Evolutionary conservation across 2,329 filamentous ascomycete species (phyloP), one percentile per base, ranked within the genome.

Genomic region (Macrophomina phaseolina): DNA sequence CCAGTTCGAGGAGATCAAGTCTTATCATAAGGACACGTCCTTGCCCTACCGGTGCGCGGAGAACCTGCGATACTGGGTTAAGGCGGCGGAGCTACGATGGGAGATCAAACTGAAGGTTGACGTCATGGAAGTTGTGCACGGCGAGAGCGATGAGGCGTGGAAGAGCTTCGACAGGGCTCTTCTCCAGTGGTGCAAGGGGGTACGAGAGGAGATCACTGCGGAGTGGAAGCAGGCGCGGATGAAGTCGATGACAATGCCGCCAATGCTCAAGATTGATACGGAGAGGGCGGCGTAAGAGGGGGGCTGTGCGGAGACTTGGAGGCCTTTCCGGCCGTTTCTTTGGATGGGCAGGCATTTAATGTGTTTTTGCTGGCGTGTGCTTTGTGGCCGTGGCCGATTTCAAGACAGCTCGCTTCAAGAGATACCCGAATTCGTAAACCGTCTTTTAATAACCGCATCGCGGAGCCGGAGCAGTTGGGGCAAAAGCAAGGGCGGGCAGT

Each of bases 21-120:
- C 87, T 9, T 97, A 91, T 78, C 95, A 98, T 77, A 90, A 89
- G n/a, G 93, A 99, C 78, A 94, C 95, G 9, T 90, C 89, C 68
- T 98, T 98, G 80, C 95, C 95, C 0, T 99, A 99, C 78, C 90
- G 95, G 58, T 90, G 90, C 69, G 93, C 94, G 3, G 95, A 99
- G 72, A 99, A 99, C 77, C 84, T 99, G 69, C 88, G 93, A 48
- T 99, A 91, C 83, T 99, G 95, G 94, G 87, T 91, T 79, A 99
- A 99, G 82, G 95, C 94, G 1, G 93, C 94, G 7, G 94, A 99
- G 81, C 84, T 98, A 67, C 89, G 95, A 65, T 99, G 94, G 90
- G 95, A 98, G 79, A 87, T 94, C 46, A 86, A 91, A 71, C 83
- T 97, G 53, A 84, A 90, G 68, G 82, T 98, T 62, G 93, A 97